Base-by-base conservation (phyloP, 2,329 filamentous ascomycete genomes). In the Leptographium procerum region DNA sequence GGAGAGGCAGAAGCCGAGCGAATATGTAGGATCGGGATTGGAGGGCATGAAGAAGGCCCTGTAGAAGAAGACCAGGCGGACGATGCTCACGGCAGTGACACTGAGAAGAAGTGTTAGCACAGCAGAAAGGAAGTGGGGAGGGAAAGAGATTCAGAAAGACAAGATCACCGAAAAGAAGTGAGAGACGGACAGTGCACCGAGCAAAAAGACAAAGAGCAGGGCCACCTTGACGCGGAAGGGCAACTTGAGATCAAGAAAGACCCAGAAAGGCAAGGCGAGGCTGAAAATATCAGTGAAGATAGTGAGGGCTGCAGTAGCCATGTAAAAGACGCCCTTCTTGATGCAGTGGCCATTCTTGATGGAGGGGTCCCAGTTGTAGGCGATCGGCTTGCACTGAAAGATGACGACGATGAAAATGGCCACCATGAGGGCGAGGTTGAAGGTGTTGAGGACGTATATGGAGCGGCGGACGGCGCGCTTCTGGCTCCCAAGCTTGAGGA, bases 211-310 rank as follows among this genome's bases (percentile, higher is more conserved):
- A 53, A 67, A 65, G 22, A 69, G 40, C 4, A 71, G 63, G 10
- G 64, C 66, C 9, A 67, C 57, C 61, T 70, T 71, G 31, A 66
- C 63, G 33, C 66, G 64, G 31, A 58, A 61, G 8, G 65, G 66
- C 52, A 70, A 68, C 55, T 66, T 66, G 22, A 70, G 67, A 22
- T 65, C 65, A 2, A 64, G 58, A 34, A 71, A 68, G 29, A 70
- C 65, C 63, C 64, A 69, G 11, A 77, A 68, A 0, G 77, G 75
- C 4, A 78, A 62, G 0, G 67, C 65, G 34, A 78, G 68, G 54
- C 76, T 73, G 54, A 71, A 64, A 5, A 75, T 22, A 61, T 80
- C 76, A 26, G 75, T 70, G 0, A 69, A 60, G 33, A 79, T 77
- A 57, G 75, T 77, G 54, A 77, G 66, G 0, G 62, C 69, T 1